phyloP scores from a whole-genome alignment of 768 basidiomycete species.

The Phaffia australis region DNA sequence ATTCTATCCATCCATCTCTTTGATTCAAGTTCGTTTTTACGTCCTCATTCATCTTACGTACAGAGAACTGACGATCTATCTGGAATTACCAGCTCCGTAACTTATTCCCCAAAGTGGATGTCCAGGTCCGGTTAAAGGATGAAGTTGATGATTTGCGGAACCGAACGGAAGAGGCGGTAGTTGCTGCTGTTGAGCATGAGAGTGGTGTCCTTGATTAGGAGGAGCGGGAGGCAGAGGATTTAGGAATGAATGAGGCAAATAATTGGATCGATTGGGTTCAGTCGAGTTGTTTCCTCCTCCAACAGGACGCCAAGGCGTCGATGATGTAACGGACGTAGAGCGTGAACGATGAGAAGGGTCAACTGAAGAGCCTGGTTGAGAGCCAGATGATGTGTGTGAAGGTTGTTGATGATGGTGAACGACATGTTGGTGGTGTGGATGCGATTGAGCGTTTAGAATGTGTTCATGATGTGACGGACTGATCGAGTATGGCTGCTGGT shows the following conservation, averaged over 20 bases:
- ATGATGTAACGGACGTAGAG: conserved; percentile 1
- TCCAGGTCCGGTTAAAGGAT: no score
- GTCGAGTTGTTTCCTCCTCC: background rate
- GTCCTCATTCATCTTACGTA: no score
- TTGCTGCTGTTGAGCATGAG: background rate
- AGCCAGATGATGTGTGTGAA: background rate
- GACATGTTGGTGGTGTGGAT: background rate
- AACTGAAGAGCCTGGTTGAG: background rate
- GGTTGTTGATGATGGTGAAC: background rate
- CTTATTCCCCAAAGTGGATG: no score
- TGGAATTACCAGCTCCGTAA: no score
- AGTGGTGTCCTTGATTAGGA: background rate
- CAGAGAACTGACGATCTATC: no score
- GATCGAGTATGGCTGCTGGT: background rate
- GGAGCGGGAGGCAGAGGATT: conserved; percentile 1
- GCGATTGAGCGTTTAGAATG: background rate
- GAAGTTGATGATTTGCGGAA: no score
- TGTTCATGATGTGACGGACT: no score
- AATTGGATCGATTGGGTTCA: background rate
- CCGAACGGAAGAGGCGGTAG: no score
- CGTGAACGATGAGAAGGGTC: background rate
- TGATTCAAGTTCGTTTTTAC: no score
- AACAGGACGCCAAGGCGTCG: no score
- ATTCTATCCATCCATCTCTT: no score
- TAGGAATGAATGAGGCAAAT: background rate